These are phyloP conservation scores for Moniliella sp. DNA, from an alignment of 1,284 basidiomycete genomes.

Conservation along the genomic window DNA sequence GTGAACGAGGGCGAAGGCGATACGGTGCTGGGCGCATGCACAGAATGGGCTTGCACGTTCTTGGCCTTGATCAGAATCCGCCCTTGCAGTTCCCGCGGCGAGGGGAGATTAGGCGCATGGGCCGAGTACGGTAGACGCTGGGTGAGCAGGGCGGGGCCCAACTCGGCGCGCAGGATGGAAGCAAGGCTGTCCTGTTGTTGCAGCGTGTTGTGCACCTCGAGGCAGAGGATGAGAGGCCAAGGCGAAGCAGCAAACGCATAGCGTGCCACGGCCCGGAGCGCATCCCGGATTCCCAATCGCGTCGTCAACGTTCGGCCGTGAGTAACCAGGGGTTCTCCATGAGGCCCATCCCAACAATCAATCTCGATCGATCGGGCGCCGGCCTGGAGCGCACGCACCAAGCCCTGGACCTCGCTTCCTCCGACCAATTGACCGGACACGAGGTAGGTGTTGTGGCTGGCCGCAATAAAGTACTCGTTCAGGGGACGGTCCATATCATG, in stretches of 20 bases:
- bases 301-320: conserved; percentile 81
- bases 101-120: conserved; percentile 47
- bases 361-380: conserved; percentile 72
- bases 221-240: conserved; percentile 80
- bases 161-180: conserved; percentile 52
- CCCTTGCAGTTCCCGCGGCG: conserved; percentile 62
- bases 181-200: conserved; percentile 65
- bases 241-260: conserved; percentile 83
- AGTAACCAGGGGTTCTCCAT: conserved; percentile 39
- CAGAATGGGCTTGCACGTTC: background rate
- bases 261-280: conserved; percentile 65
- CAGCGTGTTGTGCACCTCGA: conserved; percentile 70
- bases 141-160: conserved; percentile 48
- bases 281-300: conserved; percentile 60
- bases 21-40: too few relatives aligned
- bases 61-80: conserved; percentile 56
- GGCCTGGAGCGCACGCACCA: conserved; percentile 70
- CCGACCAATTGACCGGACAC: conserved; percentile 82
- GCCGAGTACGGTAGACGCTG: conserved; percentile 5
- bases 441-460: conserved; percentile 91
- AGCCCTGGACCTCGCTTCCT: conserved; percentile 79
- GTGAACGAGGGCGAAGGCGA: too few relatives aligned
- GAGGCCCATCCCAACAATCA: conserved; percentile 76
- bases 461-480: conserved; percentile 71
- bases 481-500: conserved; percentile 60